phyloP scores from a whole-genome alignment of 176 grass and related monocot species.

The Dactylis glomerata region DNA sequence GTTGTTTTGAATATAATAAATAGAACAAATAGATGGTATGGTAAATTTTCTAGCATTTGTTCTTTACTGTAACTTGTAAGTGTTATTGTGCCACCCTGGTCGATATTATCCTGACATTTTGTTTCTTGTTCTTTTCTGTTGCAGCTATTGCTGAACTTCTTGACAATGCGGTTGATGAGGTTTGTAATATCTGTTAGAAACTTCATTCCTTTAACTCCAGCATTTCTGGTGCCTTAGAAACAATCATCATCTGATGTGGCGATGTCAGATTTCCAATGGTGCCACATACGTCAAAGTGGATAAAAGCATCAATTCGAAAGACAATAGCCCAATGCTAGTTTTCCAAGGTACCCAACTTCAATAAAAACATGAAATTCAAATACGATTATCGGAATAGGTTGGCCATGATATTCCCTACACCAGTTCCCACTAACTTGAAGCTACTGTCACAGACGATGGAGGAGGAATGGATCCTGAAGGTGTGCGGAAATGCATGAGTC shows the following conservation, averaged over 20 bases:
- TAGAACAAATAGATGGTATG: neutral
- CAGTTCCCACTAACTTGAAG: conserved; percentile 18
- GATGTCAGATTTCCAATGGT: conserved; percentile 70
- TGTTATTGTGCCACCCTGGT: neutral
- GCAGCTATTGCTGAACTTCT: conserved; percentile 96
- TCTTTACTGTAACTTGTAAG: neutral
- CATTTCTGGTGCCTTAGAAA: neutral
- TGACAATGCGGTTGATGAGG: conserved; percentile 98
- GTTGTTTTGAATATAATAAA: neutral
- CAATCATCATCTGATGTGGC: conserved; percentile 31
- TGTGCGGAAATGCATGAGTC: conserved; percentile 83
- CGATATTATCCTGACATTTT: conserved; percentile 19
- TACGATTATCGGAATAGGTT: conserved; percentile 2
- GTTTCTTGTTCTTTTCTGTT: conserved; percentile 25
- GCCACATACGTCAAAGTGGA: conserved; percentile 90
- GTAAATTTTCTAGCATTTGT: conserved; percentile 7
- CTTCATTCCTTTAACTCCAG: neutral
- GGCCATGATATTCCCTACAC: neutral
- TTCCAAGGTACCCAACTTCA: conserved; percentile 70
- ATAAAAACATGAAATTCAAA: neutral
- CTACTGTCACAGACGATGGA: conserved; percentile 74
- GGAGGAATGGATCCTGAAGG: conserved; percentile 98
- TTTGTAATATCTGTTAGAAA: conserved; percentile 29
- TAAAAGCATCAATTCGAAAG: conserved; percentile 72
- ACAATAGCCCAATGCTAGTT: conserved; percentile 79